Evolutionary conservation across 225 moss, liverwort and hornwort genomes (phyloP).

Genomic region (Antitrichia curtipendula): DNA sequence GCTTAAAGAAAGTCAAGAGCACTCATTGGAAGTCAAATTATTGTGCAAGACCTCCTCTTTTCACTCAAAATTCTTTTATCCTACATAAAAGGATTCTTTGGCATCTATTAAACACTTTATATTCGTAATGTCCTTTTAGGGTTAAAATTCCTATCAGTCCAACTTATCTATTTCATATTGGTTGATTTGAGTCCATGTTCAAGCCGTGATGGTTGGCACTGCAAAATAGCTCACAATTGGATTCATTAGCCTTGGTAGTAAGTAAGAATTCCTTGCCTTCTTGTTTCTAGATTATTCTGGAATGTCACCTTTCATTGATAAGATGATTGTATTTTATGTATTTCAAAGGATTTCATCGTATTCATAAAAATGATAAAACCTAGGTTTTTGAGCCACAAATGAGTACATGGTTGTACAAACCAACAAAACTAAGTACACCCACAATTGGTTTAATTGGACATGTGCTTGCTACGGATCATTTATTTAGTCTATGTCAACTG

Average conservation of each 20-base stretch:
- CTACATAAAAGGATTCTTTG: no score
- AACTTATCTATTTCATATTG: not conserved
- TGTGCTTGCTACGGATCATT: not conserved
- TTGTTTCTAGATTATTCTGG: not conserved
- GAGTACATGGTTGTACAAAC: not conserved
- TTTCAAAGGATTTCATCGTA: not conserved
- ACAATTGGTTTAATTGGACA: not conserved
- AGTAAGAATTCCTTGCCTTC: not conserved
- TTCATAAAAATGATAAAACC: not conserved
- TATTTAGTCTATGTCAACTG: fast-evolving
- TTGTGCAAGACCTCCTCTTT: no score
- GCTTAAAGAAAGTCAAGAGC: no score
- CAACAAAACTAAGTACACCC: not conserved
- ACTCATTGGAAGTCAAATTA: no score
- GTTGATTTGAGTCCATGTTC: not conserved
- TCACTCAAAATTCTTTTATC: no score
- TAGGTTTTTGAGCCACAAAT: no score
- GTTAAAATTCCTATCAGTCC: no score
- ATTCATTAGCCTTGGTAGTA: not conserved
- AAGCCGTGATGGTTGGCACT: not conserved
- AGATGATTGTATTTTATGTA: not conserved
- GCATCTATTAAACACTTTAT: no score
- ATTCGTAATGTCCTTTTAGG: no score
- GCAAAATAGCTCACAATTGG: not conserved
- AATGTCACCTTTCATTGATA: not conserved